Evolutionary conservation across 257 asterid genomes (phyloP), one percentile per base, ranked within the genome.

Genomic region (Plantago ovata): DNA sequence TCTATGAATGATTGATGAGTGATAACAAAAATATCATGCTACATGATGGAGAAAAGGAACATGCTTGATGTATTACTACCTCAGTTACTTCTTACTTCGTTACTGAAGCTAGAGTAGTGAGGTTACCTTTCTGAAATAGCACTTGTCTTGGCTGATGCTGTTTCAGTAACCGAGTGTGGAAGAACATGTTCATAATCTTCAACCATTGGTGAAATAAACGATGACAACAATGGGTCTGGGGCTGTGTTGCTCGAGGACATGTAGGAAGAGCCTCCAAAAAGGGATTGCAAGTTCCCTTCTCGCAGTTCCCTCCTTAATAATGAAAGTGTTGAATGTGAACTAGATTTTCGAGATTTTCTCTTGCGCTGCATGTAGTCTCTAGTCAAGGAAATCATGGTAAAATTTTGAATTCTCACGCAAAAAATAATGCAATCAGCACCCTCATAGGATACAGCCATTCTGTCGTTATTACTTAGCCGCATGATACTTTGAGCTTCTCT

Each of bases 211-310:
- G 76, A 67, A 60, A 89, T 86, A 73, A 89, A 89, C 6, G 98
- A 89, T 51, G 97, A 84, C 69, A 92, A 54, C 60, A 92, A 62
- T 11, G 97, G 97, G 70, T 93, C 98, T 10, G 98, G 89, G n/a
- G 95, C 85, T 41, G 84, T 80, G 62, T 74, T 86, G 62, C 61
- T 75, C 8, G 95, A 77, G 62, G 95, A 68, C 63, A 78, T 12
- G 69, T 85, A 66, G n/a, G 98, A 84, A 61, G 95, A 82, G 52
- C 97, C 97, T 57, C 95, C 95, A 67, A 84, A 80, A 59, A 93
- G 94, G 60, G 95, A 84, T 70, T 80, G 94, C 63, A 89, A 61
- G 72, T 86, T 82, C 73, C 95, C 97, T 74, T 93, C 98, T 67
- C 89, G 81, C 69, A 93, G 84, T 79, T 93, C 95, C 75, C 83